phyloP scores from a whole-genome alignment of 2,329 filamentous ascomycete species.

The Juglanconis juglandina region DNA sequence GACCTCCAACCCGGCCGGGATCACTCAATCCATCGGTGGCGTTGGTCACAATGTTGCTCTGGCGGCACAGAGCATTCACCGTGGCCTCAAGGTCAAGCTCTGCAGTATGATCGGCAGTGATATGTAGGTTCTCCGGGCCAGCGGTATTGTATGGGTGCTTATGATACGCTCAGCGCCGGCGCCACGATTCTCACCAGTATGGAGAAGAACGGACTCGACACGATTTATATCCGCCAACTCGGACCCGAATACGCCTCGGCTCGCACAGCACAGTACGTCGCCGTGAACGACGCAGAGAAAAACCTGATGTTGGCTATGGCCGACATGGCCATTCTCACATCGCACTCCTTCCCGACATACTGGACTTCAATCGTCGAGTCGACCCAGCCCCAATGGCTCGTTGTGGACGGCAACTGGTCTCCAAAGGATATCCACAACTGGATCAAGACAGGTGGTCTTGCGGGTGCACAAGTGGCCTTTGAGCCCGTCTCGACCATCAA shows the following conservation, averaged over 20 bases:
- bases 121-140: constrained; percentile 45
- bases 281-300: constrained; percentile 79
- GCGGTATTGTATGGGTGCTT: not conserved
- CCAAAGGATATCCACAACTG: constrained; percentile 63
- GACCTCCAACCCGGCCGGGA: constrained; percentile 82
- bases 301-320: constrained; percentile 91
- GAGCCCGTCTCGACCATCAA: constrained; percentile 89
- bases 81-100: constrained; percentile 60
- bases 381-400: constrained; percentile 68
- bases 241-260: constrained; percentile 44
- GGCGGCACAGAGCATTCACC: constrained; percentile 69
- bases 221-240: constrained; percentile 58
- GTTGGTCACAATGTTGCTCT: constrained; percentile 90
- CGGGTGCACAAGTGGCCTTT: constrained; percentile 64
- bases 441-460: constrained; percentile 57
- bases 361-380: constrained; percentile 59
- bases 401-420: constrained; percentile 86
- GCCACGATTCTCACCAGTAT: constrained; percentile 68
- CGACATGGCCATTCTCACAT: constrained; percentile 83
- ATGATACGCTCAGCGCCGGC: constrained; percentile 57
- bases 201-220: constrained; percentile 60
- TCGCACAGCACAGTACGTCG: constrained; percentile 86
- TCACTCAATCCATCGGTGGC: constrained; percentile 80
- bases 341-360: constrained; percentile 47
- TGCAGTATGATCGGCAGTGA: constrained; percentile 83